Percentiles rank a stretch among this genome's conserved stretches.
Conservation (phyloP, 164 flowering plant species). For the Pachysandra terminalis region DNA sequence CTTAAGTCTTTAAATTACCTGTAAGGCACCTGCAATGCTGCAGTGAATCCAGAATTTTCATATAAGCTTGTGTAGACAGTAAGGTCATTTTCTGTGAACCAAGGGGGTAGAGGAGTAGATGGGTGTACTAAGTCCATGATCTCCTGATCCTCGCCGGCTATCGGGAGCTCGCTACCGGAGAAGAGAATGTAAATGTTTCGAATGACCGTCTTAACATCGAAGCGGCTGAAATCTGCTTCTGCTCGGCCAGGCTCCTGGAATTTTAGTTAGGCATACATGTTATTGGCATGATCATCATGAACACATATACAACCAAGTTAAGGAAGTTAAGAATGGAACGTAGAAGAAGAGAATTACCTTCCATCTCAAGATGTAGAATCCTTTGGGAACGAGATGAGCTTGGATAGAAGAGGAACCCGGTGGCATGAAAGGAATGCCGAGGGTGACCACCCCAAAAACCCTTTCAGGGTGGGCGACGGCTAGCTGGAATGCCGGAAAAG, state of each 20-base stretch:
- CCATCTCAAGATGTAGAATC: constrained; percentile 21
- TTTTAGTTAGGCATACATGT: no score
- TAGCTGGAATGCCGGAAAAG: constrained; percentile 20
- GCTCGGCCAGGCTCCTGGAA: constrained; percentile 50
- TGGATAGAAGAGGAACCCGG: not conserved
- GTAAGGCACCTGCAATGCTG: constrained; percentile 56
- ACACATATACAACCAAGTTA: not conserved
- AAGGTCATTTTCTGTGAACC: constrained; percentile 59
- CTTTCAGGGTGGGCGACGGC: constrained; percentile 42
- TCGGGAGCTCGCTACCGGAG: constrained; percentile 42
- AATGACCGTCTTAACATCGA: constrained; percentile 47
- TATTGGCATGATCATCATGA: not conserved
- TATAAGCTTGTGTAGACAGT: constrained; percentile 34
- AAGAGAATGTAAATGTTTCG: constrained; percentile 54
- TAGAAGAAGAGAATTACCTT: constrained; percentile 5
- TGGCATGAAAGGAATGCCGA: constrained; percentile 7
- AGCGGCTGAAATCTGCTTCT: constrained; percentile 53
- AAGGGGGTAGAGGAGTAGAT: constrained; percentile 47
- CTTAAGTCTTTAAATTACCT: constrained; percentile 34
- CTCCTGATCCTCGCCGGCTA: constrained; percentile 42
- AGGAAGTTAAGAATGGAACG: not conserved
- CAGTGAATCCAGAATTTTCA: constrained; percentile 51
- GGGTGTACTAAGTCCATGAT: constrained; percentile 58
- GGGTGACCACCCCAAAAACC: constrained; percentile 40
- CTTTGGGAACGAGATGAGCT: constrained; percentile 8